Evolutionary conservation across 495 filamentous ascomycete species (phyloP), one percentile per base, ranked within the genome.

Genomic region (Xylaria intraflava): DNA sequence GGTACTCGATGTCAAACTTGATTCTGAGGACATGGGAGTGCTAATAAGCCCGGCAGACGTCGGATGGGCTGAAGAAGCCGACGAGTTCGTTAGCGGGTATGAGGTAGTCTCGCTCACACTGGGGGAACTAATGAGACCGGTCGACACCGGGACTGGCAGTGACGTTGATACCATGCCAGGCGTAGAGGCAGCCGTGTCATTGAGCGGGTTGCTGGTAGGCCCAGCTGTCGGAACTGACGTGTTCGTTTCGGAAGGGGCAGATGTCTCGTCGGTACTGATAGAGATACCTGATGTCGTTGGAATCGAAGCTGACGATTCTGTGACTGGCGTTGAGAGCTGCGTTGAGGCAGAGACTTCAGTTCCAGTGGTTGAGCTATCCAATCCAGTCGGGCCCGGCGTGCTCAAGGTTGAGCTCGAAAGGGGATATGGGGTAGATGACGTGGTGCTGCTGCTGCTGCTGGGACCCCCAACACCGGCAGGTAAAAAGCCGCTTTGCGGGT

Each of bases 361-460:
- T 14, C 23, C 27, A n/a, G 26, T 22, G 10, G 43, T 30, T 9
- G 42, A 31, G 36, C 30, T 53, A 9, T 14, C 46, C 7, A 58
- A 47, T 1, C 55, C 61, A 24, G 61, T 59, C 6, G 61, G 17
- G 2, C 40, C 42, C 12, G 46, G 20, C 8, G 38, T 17, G 17
- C 6, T 42, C 46, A 46, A 19, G 11, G 58, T 66, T n/a, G 59
- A 49, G 40, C 62, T 66, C 3, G 59, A 48, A 4, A 49, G 10
- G 3, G 61, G 53, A 19, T 46, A 55, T 23, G 58, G 49, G 6
- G 19, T 22, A 26, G 59, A 56, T 12, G 50, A 35, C 36, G 10
- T 45, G 3, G 58, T 31, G 23, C 23, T 53, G n/a, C 23, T 53
- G 20, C 39, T 36, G 33, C 12, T 44, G 16, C 39, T 4, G 10